Evolutionary conservation across 345 rosid genomes (phyloP).

Genomic region (Rhizophora apiculata): DNA sequence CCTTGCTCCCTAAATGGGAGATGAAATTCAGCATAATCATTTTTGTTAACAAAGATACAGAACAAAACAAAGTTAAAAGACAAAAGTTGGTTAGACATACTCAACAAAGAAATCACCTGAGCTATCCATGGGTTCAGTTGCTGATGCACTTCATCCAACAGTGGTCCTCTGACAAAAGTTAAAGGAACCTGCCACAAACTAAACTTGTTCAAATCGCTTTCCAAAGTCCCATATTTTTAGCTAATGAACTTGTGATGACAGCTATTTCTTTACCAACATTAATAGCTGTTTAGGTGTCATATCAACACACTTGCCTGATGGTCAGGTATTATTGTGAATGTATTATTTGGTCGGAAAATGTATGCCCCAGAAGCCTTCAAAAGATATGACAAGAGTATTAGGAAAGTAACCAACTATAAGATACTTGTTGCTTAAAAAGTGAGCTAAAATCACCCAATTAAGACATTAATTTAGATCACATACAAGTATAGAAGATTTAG

Average conservation of each 20-base stretch:
- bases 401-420: background rate
- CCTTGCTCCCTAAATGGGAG: background rate
- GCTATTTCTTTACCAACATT: background rate
- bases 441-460: slow-evolving; percentile 9
- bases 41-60: background rate
- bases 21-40: background rate
- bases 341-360: slow-evolving; percentile 79
- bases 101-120: slow-evolving; percentile 49
- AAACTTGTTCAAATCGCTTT: slow-evolving; percentile 20
- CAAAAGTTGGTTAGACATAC: slow-evolving; percentile 4
- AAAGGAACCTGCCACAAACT: slow-evolving; percentile 47
- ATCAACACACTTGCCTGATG: slow-evolving; percentile 44
- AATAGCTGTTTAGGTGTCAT: slow-evolving; percentile 6
- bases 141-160: slow-evolving; percentile 86
- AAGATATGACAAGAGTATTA: slow-evolving; percentile 10
- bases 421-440: slow-evolving; percentile 1
- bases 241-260: background rate
- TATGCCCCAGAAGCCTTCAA: slow-evolving; percentile 94
- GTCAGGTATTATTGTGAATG: slow-evolving; percentile 44
- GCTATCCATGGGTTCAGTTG: slow-evolving; percentile 74
- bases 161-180: slow-evolving; percentile 64
- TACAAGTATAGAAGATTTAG: slow-evolving; percentile 14
- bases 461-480: background rate
- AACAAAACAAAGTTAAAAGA: slow-evolving; percentile 2
- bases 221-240: background rate